phyloP scores from a whole-genome alignment of 257 asterid species.

The Ehretia macrophylla region DNA sequence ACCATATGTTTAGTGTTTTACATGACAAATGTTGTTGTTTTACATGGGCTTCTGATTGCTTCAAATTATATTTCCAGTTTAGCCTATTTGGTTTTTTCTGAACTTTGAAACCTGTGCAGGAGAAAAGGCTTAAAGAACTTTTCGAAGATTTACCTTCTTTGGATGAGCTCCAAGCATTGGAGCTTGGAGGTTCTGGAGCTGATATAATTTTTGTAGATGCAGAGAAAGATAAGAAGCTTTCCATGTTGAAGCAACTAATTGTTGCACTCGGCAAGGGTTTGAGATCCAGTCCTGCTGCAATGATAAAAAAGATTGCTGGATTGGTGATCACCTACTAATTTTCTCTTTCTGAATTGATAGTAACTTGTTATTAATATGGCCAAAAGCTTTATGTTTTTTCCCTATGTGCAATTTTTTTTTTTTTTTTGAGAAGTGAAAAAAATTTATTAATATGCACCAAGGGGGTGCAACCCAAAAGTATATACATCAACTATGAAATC shows the following conservation, averaged over 20 bases:
- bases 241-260: slow-evolving; percentile 78
- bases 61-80: neutral
- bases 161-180: slow-evolving; percentile 82
- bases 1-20: too few species aligned
- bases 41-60: neutral
- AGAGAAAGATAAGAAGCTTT: slow-evolving; percentile 82
- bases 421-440: too few species aligned
- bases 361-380: too few species aligned
- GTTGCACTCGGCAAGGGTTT: slow-evolving; percentile 80
- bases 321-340: slow-evolving; percentile 39
- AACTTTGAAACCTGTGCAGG: slow-evolving; percentile 36
- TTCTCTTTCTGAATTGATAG: neutral
- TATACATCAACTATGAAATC: too few species aligned
- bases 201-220: slow-evolving; percentile 88
- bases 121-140: slow-evolving; percentile 79
- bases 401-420: too few species aligned
- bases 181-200: slow-evolving; percentile 71
- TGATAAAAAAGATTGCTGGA: slow-evolving; percentile 92
- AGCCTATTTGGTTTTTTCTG: neutral
- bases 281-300: slow-evolving; percentile 69
- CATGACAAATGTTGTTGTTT: neutral
- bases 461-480: too few species aligned
- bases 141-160: slow-evolving; percentile 79
- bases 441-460: too few species aligned
- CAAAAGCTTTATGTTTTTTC: too few species aligned